phyloP scores from a whole-genome alignment of 306 rosid genomes.

The Hippophae tibetana region DNA sequence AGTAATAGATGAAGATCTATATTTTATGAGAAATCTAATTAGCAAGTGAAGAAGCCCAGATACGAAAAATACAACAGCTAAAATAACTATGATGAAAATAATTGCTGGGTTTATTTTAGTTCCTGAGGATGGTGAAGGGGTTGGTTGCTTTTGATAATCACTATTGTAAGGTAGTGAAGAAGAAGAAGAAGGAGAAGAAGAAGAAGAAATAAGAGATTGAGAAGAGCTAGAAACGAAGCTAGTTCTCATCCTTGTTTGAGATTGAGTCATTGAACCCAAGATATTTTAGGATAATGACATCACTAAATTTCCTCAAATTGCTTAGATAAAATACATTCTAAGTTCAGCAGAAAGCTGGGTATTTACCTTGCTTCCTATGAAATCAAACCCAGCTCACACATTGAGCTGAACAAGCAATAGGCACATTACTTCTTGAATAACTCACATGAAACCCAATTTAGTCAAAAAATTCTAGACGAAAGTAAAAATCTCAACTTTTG shows the following conservation, averaged over 20 bases:
- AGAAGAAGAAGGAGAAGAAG: conserved; percentile 22
- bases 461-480: conserved; percentile 6
- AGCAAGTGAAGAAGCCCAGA: conserved; percentile 70
- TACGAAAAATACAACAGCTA: conserved; percentile 67
- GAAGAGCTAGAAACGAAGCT: conserved; percentile 30
- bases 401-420: conserved; percentile 30
- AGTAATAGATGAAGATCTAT: conserved; percentile 44
- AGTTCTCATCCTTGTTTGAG: conserved; percentile 32
- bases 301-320: conserved; percentile 9
- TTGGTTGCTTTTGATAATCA: conserved; percentile 36
- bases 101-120: conserved; percentile 57
- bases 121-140: conserved; percentile 40
- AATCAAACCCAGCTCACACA: conserved; percentile 41
- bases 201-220: conserved; percentile 20
- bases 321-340: conserved; percentile 13
- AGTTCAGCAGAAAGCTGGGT: conserved; percentile 16
- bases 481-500: conserved; percentile 11
- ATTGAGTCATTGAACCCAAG: conserved; percentile 41
- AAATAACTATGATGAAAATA: conserved; percentile 55
- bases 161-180: conserved; percentile 24
- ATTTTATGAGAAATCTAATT: conserved; percentile 51
- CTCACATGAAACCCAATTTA: conserved; percentile 23
- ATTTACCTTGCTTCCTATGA: conserved; percentile 24
- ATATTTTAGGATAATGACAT: conserved; percentile 43
- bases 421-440: conserved; percentile 27